Evolutionary conservation across 148 eudicot genomes (phyloP).

Genomic region (Gaultheria prostrata): DNA sequence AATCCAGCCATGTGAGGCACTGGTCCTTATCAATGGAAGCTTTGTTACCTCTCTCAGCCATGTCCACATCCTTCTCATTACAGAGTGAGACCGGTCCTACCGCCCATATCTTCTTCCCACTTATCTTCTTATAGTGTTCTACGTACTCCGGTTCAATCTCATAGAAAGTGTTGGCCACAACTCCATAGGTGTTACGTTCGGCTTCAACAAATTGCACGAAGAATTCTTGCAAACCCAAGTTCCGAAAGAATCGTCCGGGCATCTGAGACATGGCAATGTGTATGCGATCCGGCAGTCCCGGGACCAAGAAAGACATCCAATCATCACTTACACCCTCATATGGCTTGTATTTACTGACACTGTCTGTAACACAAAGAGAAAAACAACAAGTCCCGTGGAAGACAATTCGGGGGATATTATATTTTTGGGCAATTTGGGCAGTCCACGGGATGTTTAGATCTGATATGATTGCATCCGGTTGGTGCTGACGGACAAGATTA

Average conservation of each 20-base stretch:
- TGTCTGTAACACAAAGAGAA: conserved; percentile 16
- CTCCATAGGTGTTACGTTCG: conserved; percentile 8
- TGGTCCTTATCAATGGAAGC: conserved; percentile 2
- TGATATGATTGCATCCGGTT: conserved; percentile 19
- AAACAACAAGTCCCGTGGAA: conserved; percentile 8
- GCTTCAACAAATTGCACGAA: conserved; percentile 11
- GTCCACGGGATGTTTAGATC: conserved; percentile 17
- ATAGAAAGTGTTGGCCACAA: conserved; percentile 9
- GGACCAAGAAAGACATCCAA: neutral
- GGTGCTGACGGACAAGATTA: conserved; percentile 12
- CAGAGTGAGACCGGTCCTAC: conserved; percentile 6
- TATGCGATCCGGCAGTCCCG: conserved; percentile 7
- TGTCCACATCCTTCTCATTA: neutral
- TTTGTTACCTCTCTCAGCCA: conserved; percentile 8
- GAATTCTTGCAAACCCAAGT: conserved; percentile 18
- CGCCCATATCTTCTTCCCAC: conserved; percentile 12
- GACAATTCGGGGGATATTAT: conserved; percentile 5
- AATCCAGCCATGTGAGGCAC: conserved; percentile 18
- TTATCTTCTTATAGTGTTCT: conserved; percentile 9
- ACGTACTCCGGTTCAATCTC: conserved; percentile 15
- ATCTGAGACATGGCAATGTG: neutral
- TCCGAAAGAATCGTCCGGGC: conserved; percentile 20
- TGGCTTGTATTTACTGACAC: conserved; percentile 11
- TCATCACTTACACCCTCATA: neutral
- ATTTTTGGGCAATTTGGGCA: conserved; percentile 16